phyloP scores from a whole-genome alignment of 768 basidiomycete species.

The Xerocomus brunneocitrinus region DNA sequence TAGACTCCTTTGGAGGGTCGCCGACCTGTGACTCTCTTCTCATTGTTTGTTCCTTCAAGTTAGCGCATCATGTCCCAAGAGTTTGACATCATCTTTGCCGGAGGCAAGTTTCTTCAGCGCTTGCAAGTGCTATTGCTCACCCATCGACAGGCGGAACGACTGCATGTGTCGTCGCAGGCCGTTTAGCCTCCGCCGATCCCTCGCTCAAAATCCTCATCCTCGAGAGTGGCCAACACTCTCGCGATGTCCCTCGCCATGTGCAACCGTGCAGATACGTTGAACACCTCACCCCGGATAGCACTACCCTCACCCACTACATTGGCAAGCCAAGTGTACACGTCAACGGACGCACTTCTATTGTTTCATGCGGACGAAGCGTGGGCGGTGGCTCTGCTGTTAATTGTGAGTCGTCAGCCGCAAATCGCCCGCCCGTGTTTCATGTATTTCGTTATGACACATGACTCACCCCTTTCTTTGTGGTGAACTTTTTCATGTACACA shows the following conservation, averaged over 20 bases:
- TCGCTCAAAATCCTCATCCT: slow-evolving; percentile 26
- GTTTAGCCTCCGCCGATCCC: slow-evolving; percentile 23
- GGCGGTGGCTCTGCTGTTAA: slow-evolving; percentile 27
- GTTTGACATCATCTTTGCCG: slow-evolving; percentile 9
- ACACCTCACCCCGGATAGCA: slow-evolving; percentile 17
- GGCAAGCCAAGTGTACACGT: slow-evolving; percentile 12
- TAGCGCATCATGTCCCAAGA: neutral
- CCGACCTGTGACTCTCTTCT: too few species aligned
- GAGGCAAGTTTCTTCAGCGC: neutral
- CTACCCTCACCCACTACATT: slow-evolving; percentile 11
- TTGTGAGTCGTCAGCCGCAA: slow-evolving; percentile 5
- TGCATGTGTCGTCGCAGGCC: slow-evolving; percentile 27
- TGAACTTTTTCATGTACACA: neutral
- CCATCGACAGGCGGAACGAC: slow-evolving; percentile 18
- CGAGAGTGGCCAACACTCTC: slow-evolving; percentile 22
- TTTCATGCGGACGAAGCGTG: slow-evolving; percentile 19
- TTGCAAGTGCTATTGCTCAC: neutral
- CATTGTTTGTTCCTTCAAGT: neutral
- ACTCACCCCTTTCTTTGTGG: neutral
- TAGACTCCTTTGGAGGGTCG: too few species aligned
- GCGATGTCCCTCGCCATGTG: slow-evolving; percentile 15
- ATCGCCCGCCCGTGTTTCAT: neutral
- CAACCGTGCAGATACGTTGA: slow-evolving; percentile 16
- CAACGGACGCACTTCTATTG: slow-evolving; percentile 11
- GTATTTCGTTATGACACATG: neutral